phyloP scores from a whole-genome alignment of 805 yeast genomes.

The Cyberlindnera veronae region DNA sequence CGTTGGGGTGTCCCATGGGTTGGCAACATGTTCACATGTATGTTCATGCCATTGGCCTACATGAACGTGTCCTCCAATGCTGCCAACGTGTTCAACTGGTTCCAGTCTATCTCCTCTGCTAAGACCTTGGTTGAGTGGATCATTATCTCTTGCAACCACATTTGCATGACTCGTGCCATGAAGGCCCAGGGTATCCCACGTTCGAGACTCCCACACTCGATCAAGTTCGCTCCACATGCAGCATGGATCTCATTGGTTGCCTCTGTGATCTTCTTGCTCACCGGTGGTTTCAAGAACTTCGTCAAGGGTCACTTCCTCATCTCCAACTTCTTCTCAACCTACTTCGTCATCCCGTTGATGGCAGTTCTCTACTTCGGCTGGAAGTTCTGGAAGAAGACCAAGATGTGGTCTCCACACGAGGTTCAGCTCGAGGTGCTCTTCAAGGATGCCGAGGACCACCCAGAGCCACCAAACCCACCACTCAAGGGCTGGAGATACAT shows the following conservation, averaged over 20 bases:
- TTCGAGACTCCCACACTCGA: constrained; percentile 19
- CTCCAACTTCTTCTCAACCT: constrained; percentile 16
- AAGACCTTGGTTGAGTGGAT: constrained; percentile 33
- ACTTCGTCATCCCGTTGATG: constrained; percentile 29
- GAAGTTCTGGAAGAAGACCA: constrained; percentile 33
- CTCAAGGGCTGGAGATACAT: constrained; percentile 20
- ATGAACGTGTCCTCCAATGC: constrained; percentile 30
- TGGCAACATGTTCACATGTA: constrained; percentile 27
- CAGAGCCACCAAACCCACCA: constrained; percentile 26
- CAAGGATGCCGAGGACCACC: constrained; percentile 30
- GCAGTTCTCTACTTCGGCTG: constrained; percentile 31
- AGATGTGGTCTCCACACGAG: constrained; percentile 33
- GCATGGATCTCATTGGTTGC: constrained; percentile 33
- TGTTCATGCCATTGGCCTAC: constrained; percentile 38
- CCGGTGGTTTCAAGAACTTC: constrained; percentile 36
- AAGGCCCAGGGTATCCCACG: constrained; percentile 34
- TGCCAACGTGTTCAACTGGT: constrained; percentile 35
- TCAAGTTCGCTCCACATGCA: constrained; percentile 22
- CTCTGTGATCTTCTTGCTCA: constrained; percentile 29
- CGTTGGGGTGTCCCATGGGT: constrained; percentile 34
- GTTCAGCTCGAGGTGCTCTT: constrained; percentile 38
- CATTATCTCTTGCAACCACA: constrained; percentile 32
- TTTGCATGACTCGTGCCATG: constrained; percentile 33
- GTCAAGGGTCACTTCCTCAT: constrained; percentile 29
- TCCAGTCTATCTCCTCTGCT: constrained; percentile 33